phyloP scores from a whole-genome alignment of 257 asterid species.

The Thymus quinquecostatus region DNA sequence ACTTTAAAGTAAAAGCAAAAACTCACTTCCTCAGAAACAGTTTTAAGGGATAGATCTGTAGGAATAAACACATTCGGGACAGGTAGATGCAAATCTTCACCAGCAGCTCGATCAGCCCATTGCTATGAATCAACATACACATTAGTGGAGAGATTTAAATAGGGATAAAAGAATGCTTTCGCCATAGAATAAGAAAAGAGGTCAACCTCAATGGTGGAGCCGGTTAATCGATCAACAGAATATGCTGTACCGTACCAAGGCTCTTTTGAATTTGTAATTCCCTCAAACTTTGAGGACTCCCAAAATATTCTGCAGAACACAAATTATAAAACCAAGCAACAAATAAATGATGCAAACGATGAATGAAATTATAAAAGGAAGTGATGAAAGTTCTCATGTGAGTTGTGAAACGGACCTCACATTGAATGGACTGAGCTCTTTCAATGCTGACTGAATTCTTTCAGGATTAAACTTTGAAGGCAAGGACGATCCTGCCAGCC shows the following conservation, averaged over 20 bases:
- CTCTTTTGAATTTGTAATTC: constrained; percentile 59
- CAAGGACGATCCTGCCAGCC: constrained; percentile 94
- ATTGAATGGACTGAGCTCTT: constrained; percentile 75
- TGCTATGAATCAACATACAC: constrained; percentile 52
- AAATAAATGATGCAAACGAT: constrained; percentile 24
- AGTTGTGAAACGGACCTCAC: constrained; percentile 58
- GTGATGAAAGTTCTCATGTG: constrained; percentile 12
- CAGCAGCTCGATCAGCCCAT: constrained; percentile 73
- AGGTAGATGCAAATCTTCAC: constrained; percentile 76
- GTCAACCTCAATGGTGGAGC: constrained; percentile 75
- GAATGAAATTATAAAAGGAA: neutral
- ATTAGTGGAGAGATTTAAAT: constrained; percentile 23
- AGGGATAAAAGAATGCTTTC: constrained; percentile 17
- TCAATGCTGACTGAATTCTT: constrained; percentile 59
- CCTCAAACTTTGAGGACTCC: constrained; percentile 93
- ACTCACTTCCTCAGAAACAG: constrained; percentile 61
- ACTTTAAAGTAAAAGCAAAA: constrained; percentile 23
- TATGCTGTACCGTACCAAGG: constrained; percentile 98
- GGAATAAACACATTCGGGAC: constrained; percentile 84
- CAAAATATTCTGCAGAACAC: constrained; percentile 75
- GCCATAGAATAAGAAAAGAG: constrained; percentile 33
- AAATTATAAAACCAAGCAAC: constrained; percentile 28
- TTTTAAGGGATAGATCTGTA: constrained; percentile 81
- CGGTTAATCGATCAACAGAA: constrained; percentile 63
- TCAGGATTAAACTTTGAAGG: constrained; percentile 70